Base-by-base conservation (phyloP, 2,329 filamentous ascomycete genomes). In the Colletotrichum orchidophilum region DNA sequence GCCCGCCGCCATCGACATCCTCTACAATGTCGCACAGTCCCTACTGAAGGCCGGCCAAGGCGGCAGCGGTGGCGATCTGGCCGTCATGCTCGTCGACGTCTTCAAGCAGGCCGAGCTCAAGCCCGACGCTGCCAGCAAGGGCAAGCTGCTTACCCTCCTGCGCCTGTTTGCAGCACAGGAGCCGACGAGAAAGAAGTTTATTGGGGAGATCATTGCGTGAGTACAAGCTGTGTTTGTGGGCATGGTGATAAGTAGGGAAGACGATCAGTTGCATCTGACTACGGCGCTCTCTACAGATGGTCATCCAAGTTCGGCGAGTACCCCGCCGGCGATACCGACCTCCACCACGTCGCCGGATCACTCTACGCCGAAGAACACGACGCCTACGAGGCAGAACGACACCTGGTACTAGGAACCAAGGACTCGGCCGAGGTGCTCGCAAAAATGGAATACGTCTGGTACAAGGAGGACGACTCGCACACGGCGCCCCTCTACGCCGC, bases 311-410 rank as follows among this genome's bases (percentile, higher is more conserved):
- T 90, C 78, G 94, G 95, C 75, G 93, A 96, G 55, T 94, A 93
- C 80, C 95, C 96, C 58, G 93, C 94, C 61, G 96, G 96, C 71
- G 96, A 99, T 78, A 93, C 96, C 3, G 96, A 98, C 77, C 86
- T 99, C 66, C 96, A 99, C 82, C 95, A 98, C 83, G 95, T 97
- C 53, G 92, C 92, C 42, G 96, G 96, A 61, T 91, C 90, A 35
- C 85, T 98, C 53, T 97, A 94, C 80, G 96, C 95, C n/a, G 93
- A 97, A 78, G 96, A 98, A 76, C 93, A 95, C 81, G 94, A 98
- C 73, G 89, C 92, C 29, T 97, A 97, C 85, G 95, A 98, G 71
- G 96, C 97, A 15, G 97, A 99, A 82, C 90, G 91, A 76, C 96
- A 99, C 81, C 87, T 99, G 66, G 82, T 95, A 59, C 87, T 98